A percentile compares a stretch with the other conserved stretches of the same genome.
phyloP scores from a whole-genome alignment of 306 rosid species.

The Vigna reflexopilosa region DNA sequence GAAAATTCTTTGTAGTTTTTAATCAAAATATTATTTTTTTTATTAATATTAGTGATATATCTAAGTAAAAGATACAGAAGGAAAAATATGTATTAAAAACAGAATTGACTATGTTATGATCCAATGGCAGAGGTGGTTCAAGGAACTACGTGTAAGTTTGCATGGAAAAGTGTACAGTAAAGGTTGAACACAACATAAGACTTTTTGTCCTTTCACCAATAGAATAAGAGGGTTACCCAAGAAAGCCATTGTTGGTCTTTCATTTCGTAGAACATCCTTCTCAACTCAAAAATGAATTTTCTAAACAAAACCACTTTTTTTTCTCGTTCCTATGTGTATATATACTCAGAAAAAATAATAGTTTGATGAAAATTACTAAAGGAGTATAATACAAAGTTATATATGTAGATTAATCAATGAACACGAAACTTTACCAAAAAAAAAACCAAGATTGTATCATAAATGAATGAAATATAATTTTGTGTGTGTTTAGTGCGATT shows the following conservation, averaged over 20 bases:
- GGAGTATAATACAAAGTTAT: not conserved
- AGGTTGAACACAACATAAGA: conserved; percentile 38
- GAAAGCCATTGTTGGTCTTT: conserved; percentile 37
- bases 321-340: not conserved
- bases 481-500: too few species aligned
- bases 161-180: conserved; percentile 63
- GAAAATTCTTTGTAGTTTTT: too few species aligned
- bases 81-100: not conserved
- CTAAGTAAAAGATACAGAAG: too few species aligned
- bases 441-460: too few species aligned
- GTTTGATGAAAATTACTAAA: not conserved
- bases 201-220: conserved; percentile 55
- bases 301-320: not conserved
- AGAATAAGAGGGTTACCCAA: conserved; percentile 35
- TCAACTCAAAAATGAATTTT: conserved; percentile 30
- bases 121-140: conserved; percentile 19
- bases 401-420: too few species aligned
- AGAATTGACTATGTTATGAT: conserved; percentile 30
- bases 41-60: too few species aligned
- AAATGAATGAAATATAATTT: too few species aligned
- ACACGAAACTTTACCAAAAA: too few species aligned
- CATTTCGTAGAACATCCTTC: not conserved
- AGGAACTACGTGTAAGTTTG: conserved; percentile 67
- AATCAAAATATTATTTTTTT: too few species aligned
- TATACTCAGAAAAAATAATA: not conserved